Evolutionary conservation across 202 grass and related monocot genomes (phyloP).

Genomic region (Cymbopogon flexuosus): DNA sequence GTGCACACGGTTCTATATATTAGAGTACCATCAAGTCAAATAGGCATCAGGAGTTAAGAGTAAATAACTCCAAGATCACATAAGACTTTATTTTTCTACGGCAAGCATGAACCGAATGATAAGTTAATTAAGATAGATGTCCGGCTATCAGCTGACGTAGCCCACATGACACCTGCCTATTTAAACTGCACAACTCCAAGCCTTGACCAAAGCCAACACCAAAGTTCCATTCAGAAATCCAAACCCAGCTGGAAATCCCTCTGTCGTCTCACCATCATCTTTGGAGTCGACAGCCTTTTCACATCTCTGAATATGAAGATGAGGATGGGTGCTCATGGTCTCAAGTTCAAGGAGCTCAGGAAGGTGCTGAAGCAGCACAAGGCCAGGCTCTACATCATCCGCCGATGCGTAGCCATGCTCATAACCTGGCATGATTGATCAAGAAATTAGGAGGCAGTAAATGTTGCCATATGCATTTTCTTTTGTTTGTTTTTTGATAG

Average conservation of each 20-base stretch:
- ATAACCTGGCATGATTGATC: constrained; percentile 47
- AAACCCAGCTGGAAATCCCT: not conserved
- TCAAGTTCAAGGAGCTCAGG: constrained; percentile 45
- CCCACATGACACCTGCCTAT: constrained; percentile 15
- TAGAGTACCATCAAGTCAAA: constrained; percentile 23
- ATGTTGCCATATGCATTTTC: not conserved
- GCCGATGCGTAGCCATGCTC: constrained; percentile 52
- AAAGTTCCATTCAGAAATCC: not conserved
- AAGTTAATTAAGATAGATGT: constrained; percentile 14
- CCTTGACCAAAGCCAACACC: constrained; percentile 3
- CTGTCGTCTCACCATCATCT: not conserved
- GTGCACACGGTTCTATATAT: not conserved
- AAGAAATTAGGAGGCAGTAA: not conserved
- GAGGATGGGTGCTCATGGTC: constrained; percentile 4
- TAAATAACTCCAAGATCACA: constrained; percentile 1
- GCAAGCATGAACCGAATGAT: not conserved
- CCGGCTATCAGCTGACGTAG: not conserved
- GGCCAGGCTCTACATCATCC: constrained; percentile 70
- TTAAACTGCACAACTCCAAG: not conserved
- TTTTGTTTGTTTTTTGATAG: not conserved
- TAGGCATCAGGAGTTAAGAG: not conserved
- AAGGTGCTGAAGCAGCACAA: constrained; percentile 46
- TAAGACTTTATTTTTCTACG: constrained; percentile 22
- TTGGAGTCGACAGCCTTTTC: not conserved
- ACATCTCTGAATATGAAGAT: constrained; percentile 5